Base-by-base conservation (phyloP, 176 grass and related monocot species). In the Triticum aestivum region DNA sequence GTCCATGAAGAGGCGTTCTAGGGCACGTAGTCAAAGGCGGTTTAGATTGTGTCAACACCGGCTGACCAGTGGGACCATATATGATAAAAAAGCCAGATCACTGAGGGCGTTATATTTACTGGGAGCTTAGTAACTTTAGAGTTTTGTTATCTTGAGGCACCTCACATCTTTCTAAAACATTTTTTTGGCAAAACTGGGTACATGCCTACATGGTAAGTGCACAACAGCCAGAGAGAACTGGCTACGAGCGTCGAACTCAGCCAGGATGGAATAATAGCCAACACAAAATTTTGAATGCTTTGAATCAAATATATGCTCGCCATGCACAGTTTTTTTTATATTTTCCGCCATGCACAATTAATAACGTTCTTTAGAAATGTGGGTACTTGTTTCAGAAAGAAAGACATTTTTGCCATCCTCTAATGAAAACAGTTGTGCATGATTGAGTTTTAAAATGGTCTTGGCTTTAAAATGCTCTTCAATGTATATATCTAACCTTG, bases 81-180 rank as follows among this genome's bases (percentile, higher is more conserved):
- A 45, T 45, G 44, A 45, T 45, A 45, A 11, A 45, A 45, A 45
- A 45, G 11, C 10, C 44, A 12, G 11, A 45, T 45, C 11, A 3
- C 44, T 45, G 44, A 45, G 44, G 44, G 44, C 44, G 11, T 45
- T 45, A 45, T 45, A 45, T 45, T 45, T 45, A 11, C 44, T 45
- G 44, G 44, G 44, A 45, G 44, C 44, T 47, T 47, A 47, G 44
- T 47, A 47, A 47, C 44, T 47, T 47, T 47, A 47, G 11, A 52
- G 12, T 17, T 17, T 52, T 52, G 14, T 64, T n/a, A 52, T 15
- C 15, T 59, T 56, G 8, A 42, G 32, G 42, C 61, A 17, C 23
- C 51, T 78, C 44, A 51, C 32, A 62, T 89, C 20, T 86, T 72
- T 70, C 34, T 81, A 54, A 63, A 86, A 41, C 41, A 33, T 64